Evolutionary conservation across 164 flowering plant genomes (phyloP), one percentile per base, ranked within the genome.

Genomic region (Platanus orientalis): DNA sequence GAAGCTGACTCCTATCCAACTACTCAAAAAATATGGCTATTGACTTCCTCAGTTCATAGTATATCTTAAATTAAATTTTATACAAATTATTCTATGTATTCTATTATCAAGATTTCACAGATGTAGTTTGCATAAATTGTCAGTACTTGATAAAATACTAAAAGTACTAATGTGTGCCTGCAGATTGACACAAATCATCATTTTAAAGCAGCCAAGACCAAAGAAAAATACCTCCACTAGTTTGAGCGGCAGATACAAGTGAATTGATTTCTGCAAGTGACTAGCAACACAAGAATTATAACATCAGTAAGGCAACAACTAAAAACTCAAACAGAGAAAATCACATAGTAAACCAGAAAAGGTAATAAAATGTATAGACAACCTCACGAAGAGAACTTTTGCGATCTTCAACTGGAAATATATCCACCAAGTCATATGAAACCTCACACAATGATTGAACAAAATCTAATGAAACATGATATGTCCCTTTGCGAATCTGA

Each of bases 371-470:
- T 60, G 61, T 4, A 28, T 55, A 39, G 40, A 65, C 63, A 71
- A 94, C 99, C 99, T 95, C 99, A 50, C 80, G 68, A 67, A 95
- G 97, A 63, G 99, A 90, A 75, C 80, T 76, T 83, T 87, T 92
- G 54, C 99, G 93, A 80, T 95, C 99, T 77, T 95, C 97, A 73
- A 88, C 63, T 6, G 97, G 97, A 78, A 95, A 91, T 67, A 95
- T 78, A 80, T 95, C 99, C 39, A 95, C 96, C 68, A 95, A 82
- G 21, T 92, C 93, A 79, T 84, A 94, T 27, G 99, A 94, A 54
- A 90, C 90, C 52, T 95, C 99, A 79, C 99, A 91, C 59, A 95
- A 64, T 20, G 94, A 74, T 30, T 76, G 89, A 58, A 95, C 99
- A 80, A 95, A 95, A 64, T 95, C 99, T 66, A 95, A 70, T 10